These are phyloP conservation scores for Solanum infundibuliforme DNA, from an alignment of 257 asterid genomes.

Conservation along the genomic window DNA sequence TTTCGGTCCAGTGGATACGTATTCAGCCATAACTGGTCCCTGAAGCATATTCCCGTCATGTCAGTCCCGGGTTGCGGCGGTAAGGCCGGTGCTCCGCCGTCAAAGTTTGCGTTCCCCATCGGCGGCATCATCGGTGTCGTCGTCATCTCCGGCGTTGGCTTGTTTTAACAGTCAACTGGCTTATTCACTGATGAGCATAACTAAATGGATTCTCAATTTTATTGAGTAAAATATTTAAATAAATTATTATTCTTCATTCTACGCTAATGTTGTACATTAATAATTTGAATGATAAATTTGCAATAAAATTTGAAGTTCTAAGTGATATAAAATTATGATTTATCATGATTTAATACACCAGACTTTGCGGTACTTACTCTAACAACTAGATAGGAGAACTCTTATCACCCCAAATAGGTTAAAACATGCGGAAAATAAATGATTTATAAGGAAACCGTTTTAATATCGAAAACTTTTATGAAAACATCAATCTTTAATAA, in stretches of 20 bases:
- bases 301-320: too few relatives aligned
- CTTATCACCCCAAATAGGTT: background rate
- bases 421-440: too few relatives aligned
- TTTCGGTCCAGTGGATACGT: conserved; percentile 80
- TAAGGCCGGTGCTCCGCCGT: conserved; percentile 26
- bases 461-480: background rate
- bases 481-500: background rate
- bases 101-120: conserved; percentile 11
- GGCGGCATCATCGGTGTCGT: conserved; percentile 59
- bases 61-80: conserved; percentile 78
- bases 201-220: background rate
- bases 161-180: background rate
- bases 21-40: conserved; percentile 94
- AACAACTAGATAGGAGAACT: too few relatives aligned
- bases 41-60: conserved; percentile 79
- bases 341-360: background rate
- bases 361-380: too few relatives aligned
- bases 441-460: background rate
- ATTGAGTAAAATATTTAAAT: too few relatives aligned
- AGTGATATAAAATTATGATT: too few relatives aligned
- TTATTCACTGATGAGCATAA: background rate
- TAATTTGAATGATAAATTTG: too few relatives aligned
- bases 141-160: conserved; percentile 36
- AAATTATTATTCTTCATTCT: too few relatives aligned
- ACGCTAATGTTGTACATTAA: too few relatives aligned